Evolutionary conservation across 179 eudicot species (phyloP), one percentile per base, ranked within the genome.

Genomic region (Pouteria campechiana): DNA sequence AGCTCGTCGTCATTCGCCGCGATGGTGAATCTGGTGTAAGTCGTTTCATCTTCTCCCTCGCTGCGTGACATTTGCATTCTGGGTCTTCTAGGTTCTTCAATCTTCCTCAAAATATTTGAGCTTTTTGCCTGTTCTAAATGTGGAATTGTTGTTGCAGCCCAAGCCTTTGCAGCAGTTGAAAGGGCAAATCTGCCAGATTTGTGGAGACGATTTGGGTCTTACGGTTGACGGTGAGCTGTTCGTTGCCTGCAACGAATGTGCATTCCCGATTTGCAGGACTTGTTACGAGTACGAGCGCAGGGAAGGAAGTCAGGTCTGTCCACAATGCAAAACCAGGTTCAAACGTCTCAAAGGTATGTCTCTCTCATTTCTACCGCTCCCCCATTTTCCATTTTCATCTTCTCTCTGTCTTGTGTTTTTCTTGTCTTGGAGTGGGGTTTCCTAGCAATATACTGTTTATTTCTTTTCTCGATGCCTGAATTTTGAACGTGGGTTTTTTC

Each of bases 231-330:
- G 62, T 4, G 62, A 57, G 32, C 22, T 41, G 3, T 57, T 57
- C 17, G 48, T 57, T 24, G 62, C 59, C 12, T 54, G 59, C 33
- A 52, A 52, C 10, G 58, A 52, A 32, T 52, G 58, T 25, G 58
- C 41, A 37, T 55, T 55, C 9, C 61, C 61, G 7, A 12, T 55
- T 37, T 55, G 61, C 27, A 17, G 46, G 45, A 46, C 46, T 28
- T 55, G 61, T 40, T 55, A 55, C 20, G 61, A 55, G 7, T 55
- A 55, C 7, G 61, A 55, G 44, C 45, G 61, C 14, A 29, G 28
- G 23, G 61, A 55, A 31, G 61, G 61, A 6, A 55, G 44, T 25
- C 61, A 55, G 31, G 7, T 32, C 13, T 52, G 58, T 27, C 58
- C 58, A 2, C 58, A 42, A 19, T 52, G 58, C 48, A 52, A 48